Conservation (phyloP, 2,329 filamentous ascomycete genomes). For the Phyllosticta citriasiana region DNA sequence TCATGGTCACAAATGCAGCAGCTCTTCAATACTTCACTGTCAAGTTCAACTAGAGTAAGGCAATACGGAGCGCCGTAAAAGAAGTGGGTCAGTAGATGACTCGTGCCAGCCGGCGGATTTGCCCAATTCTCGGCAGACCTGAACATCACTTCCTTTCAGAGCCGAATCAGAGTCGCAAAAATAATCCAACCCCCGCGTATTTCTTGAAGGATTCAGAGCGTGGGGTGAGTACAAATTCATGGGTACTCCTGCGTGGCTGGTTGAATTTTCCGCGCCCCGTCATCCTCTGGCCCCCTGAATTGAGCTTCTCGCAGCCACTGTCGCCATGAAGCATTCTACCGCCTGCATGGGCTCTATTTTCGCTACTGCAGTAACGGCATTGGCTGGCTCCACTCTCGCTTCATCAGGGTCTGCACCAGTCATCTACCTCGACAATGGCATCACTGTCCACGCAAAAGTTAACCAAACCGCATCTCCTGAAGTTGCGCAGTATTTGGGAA, state of each 20-base stretch:
- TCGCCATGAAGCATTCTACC: neutral
- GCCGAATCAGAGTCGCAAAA: neutral
- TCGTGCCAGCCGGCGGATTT: neutral
- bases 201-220: neutral
- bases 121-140: neutral
- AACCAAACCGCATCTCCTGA: constrained; percentile 17
- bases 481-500: constrained; percentile 27
- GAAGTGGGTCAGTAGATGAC: neutral
- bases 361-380: neutral
- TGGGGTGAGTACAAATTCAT: neutral
- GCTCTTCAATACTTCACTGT: neutral
- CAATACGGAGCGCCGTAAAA: neutral
- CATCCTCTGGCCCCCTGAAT: neutral
- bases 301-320: neutral
- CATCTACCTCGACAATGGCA: neutral
- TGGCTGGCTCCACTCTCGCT: neutral
- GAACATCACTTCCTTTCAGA: neutral
- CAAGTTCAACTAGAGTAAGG: neutral
- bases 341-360: neutral
- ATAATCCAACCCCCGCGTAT: neutral
- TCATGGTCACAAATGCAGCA: neutral
- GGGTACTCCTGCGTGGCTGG: neutral
- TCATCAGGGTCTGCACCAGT: neutral
- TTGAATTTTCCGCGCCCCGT: no score
- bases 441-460: constrained; percentile 10